phyloP scores from a whole-genome alignment of 441 rosid genomes.

The Populus hybrid region DNA sequence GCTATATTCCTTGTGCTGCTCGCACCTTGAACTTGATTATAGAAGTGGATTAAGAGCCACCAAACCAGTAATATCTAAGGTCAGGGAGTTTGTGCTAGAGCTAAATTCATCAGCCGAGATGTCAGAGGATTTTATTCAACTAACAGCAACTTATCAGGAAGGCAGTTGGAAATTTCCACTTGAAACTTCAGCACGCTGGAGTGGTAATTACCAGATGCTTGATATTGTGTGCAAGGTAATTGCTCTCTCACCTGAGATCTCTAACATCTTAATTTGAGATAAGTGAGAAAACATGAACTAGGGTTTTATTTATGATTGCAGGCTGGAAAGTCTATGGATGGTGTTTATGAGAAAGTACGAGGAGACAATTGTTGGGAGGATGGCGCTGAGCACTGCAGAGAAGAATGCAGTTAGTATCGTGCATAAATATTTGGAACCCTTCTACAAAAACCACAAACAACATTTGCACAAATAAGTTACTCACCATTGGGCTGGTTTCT shows the following conservation, averaged over 20 bases:
- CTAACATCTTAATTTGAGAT: not conserved
- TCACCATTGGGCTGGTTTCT: slow-evolving; percentile 79
- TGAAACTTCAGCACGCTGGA: slow-evolving; percentile 81
- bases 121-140: slow-evolving; percentile 58
- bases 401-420: slow-evolving; percentile 56
- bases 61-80: slow-evolving; percentile 66
- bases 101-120: slow-evolving; percentile 60
- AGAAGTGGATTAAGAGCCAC: slow-evolving; percentile 72
- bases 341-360: slow-evolving; percentile 65
- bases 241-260: slow-evolving; percentile 11
- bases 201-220: slow-evolving; percentile 85
- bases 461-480: slow-evolving; percentile 69
- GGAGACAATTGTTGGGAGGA: slow-evolving; percentile 45
- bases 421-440: slow-evolving; percentile 75
- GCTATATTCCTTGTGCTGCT: slow-evolving; percentile 88
- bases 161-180: slow-evolving; percentile 87
- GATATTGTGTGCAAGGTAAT: slow-evolving; percentile 73
- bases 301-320: slow-evolving; percentile 26
- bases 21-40: slow-evolving; percentile 66
- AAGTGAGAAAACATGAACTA: slow-evolving; percentile 8
- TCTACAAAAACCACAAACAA: slow-evolving; percentile 77
- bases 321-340: slow-evolving; percentile 87
- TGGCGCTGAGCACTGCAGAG: slow-evolving; percentile 56
- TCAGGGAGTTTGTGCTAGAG: slow-evolving; percentile 72
- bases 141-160: slow-evolving; percentile 68